A percentile compares a stretch with the other conserved stretches of the same genome.
These are phyloP conservation scores for Candida odintsovae DNA, from an alignment of 805 yeast species.

Conservation along the genomic window DNA sequence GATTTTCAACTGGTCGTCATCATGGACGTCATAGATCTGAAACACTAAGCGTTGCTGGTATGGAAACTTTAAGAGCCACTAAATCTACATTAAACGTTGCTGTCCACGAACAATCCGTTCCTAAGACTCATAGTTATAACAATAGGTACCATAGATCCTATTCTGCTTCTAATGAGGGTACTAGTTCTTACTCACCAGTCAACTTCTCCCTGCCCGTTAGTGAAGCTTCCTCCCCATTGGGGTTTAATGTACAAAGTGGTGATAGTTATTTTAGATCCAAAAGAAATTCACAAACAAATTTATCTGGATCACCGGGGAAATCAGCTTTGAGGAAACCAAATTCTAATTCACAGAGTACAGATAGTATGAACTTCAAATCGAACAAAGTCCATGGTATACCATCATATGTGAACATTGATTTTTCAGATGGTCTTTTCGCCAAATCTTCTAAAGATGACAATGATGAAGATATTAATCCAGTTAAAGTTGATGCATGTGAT, in stretches of 20 bases:
- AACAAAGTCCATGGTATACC: neutral
- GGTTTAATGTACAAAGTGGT: conserved; percentile 4
- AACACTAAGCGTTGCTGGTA: conserved; percentile 13
- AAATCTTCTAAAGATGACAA: neutral
- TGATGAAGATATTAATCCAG: conserved; percentile 10
- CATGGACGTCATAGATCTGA: conserved; percentile 24
- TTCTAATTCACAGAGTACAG: neutral
- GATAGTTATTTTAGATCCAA: conserved; percentile 11
- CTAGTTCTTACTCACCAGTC: neutral
- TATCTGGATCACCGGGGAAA: neutral
- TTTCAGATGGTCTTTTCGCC: conserved; percentile 18
- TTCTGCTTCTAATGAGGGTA: conserved; percentile 17
- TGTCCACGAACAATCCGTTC: neutral
- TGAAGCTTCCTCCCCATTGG: conserved; percentile 16
- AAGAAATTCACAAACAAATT: conserved; percentile 3
- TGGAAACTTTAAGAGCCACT: conserved; percentile 14
- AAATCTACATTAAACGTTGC: conserved; percentile 11
- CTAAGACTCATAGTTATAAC: neutral
- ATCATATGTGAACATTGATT: conserved; percentile 14
- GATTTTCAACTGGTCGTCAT: neutral
- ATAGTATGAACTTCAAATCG: neutral
- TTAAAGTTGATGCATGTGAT: conserved; percentile 14
- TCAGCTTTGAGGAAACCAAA: neutral
- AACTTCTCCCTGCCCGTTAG: conserved; percentile 13
- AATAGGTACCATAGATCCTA: conserved; percentile 17